Evolutionary conservation across 768 basidiomycete species (phyloP).

Genomic region (Podaxis carcinomalis): DNA sequence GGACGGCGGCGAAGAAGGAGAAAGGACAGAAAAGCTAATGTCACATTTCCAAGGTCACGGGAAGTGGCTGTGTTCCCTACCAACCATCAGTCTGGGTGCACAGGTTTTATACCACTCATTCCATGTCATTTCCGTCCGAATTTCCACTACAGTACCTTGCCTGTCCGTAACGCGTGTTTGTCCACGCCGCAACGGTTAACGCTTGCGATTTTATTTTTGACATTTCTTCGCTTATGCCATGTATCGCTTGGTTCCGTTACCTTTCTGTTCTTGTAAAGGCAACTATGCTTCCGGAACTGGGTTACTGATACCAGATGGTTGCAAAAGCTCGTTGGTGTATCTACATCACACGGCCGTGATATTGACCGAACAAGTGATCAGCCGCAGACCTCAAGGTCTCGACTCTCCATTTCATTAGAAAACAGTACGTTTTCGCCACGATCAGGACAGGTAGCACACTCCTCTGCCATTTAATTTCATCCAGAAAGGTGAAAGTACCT

Average conservation of each 20-base stretch:
- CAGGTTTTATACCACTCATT: not conserved
- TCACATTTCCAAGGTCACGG: constrained; percentile 5
- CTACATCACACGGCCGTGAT: not conserved
- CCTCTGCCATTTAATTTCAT: not conserved
- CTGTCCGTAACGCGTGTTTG: not conserved
- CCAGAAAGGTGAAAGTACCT: not conserved
- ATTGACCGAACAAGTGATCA: not conserved
- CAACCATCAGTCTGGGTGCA: constrained; percentile 3
- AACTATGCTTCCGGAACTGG: not conserved
- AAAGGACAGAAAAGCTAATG: not conserved
- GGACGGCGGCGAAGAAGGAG: not conserved
- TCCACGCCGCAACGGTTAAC: not conserved
- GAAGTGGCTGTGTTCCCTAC: constrained; percentile 5
- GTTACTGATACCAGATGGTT: not conserved
- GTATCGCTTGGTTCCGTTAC: not conserved
- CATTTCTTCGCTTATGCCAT: not conserved
- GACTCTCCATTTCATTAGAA: not conserved
- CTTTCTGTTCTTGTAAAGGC: not conserved
- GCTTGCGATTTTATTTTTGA: not conserved
- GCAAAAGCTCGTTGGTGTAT: not conserved
- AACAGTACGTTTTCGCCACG: not conserved
- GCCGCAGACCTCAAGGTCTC: not conserved
- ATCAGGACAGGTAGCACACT: not conserved
- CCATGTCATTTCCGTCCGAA: not conserved
- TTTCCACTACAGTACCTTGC: not conserved